Percentiles rank a stretch among this genome's conserved stretches.
These are phyloP conservation scores for Astrephomene gubernaculifera DNA, from an alignment of 139 green algal genomes.

Conservation along the genomic window DNA sequence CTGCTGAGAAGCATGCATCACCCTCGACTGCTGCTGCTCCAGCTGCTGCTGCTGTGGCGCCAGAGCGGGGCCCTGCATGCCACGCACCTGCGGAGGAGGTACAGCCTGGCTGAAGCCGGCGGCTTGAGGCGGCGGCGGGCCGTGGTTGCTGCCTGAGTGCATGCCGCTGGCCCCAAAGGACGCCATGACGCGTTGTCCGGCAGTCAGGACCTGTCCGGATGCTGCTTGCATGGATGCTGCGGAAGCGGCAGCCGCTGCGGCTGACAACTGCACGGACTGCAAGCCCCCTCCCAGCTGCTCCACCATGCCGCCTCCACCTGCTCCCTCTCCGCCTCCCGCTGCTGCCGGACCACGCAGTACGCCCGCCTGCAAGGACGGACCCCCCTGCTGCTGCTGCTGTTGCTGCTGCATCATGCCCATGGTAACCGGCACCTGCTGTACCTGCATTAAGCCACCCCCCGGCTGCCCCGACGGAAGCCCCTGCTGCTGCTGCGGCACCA, in stretches of 20 bases:
- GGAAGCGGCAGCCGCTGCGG: not conserved
- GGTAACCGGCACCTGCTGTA: not conserved
- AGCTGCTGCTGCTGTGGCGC: not conserved
- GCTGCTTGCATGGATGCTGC: too few relatives aligned
- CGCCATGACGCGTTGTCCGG: too few relatives aligned
- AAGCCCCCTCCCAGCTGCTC: conserved; percentile 10
- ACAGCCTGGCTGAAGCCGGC: too few relatives aligned
- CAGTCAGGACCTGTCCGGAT: too few relatives aligned
- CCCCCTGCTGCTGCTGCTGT: conserved; percentile 3
- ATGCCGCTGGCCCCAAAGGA: too few relatives aligned
- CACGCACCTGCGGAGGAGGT: not conserved
- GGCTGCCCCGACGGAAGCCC: not conserved
- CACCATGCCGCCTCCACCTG: not conserved
- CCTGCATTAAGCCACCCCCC: not conserved
- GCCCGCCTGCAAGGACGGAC: not conserved
- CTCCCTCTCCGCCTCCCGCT: not conserved
- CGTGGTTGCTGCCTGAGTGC: too few relatives aligned
- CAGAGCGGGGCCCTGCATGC: not conserved
- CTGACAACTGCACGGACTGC: not conserved
- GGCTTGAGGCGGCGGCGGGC: not conserved
- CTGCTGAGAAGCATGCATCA: too few relatives aligned
- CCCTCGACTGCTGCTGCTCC: conserved; percentile 17
- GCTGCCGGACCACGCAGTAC: not conserved
- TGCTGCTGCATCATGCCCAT: too few relatives aligned
- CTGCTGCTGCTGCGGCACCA: conserved; percentile 13